These are phyloP conservation scores for Thinopyrum elongatum DNA, from an alignment of 176 grass and related monocot species.

Conservation along the genomic window DNA sequence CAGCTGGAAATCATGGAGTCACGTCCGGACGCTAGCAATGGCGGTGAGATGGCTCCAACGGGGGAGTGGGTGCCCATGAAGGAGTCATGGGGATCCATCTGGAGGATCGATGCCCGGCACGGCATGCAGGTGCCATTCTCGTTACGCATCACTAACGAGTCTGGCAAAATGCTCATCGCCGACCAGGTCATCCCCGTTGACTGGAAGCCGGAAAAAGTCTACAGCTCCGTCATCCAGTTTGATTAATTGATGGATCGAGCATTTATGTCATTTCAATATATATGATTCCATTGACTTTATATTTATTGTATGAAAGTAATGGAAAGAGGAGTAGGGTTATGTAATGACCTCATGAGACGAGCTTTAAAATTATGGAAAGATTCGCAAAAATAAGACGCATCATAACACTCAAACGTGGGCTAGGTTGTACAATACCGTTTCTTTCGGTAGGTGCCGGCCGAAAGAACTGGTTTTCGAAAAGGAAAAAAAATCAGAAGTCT, in stretches of 20 bases:
- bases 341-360: no score
- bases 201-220: constrained; percentile 47
- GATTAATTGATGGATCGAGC: not conserved
- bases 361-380: no score
- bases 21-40: not conserved
- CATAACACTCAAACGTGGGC: no score
- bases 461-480: no score
- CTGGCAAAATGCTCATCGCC: not conserved
- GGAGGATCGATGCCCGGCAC: constrained; percentile 45
- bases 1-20: constrained; percentile 59
- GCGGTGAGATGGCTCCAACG: not conserved
- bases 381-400: no score
- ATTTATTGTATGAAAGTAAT: no score
- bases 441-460: no score
- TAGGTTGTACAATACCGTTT: no score
- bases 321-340: no score
- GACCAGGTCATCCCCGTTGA: not conserved
- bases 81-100: constrained; percentile 58
- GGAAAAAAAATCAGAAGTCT: no score
- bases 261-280: no score
- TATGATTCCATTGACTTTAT: no score
- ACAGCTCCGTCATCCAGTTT: constrained; percentile 48
- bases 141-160: constrained; percentile 48
- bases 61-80: constrained; percentile 46
- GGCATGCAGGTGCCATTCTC: constrained; percentile 58